Base-by-base conservation (phyloP, 2,329 filamentous ascomycete genomes). In the Verticillium isaacii region DNA sequence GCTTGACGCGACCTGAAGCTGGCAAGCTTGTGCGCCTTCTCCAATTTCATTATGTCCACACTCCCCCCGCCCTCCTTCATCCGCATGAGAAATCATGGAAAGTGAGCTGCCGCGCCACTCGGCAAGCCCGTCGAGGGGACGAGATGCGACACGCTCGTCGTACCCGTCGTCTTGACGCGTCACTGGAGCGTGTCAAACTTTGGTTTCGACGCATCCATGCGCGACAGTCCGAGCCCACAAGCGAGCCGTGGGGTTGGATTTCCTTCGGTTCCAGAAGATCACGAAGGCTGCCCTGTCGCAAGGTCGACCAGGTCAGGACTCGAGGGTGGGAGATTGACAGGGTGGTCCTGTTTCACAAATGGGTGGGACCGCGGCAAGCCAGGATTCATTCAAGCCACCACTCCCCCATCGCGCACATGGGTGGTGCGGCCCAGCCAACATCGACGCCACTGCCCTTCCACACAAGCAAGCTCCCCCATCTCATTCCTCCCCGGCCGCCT, bases 271-370 rank as follows among this genome's bases (percentile, higher is more conserved):
- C 75, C 74, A 78, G 75, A 78, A 77, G 72, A 71, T 69, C 68
- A 68, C 66, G 71, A 70, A 70, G 59, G 63, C 62, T 66, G 61
- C 65, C 73, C 72, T 75, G 75, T 78, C 75, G 76, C 78, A 80
- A 78, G 74, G 75, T 73, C 78, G 74, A 67, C 77, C 72, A 68
- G 72, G 75, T 72, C 72, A 74, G 74, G 75, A 77, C 74, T 75
- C 70, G 71, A 69, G 70, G 70, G 66, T 70, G 68, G 71, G 72
- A 78, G 74, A 78, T 78, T 79, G 77, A 68, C 79, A 82, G 77
- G 80, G 78, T 77, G 73, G 67, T 75, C 71, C 72, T 78, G 82
- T 84, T 84, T 84, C 82, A 83, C 77, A 75, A 80, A 69, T 70
- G 74, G 73, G 75, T 73, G 71, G 78, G 77, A 72, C 68, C 65